Conservation (phyloP, 257 asterid genomes). For the Oldenlandia corymbosa region DNA sequence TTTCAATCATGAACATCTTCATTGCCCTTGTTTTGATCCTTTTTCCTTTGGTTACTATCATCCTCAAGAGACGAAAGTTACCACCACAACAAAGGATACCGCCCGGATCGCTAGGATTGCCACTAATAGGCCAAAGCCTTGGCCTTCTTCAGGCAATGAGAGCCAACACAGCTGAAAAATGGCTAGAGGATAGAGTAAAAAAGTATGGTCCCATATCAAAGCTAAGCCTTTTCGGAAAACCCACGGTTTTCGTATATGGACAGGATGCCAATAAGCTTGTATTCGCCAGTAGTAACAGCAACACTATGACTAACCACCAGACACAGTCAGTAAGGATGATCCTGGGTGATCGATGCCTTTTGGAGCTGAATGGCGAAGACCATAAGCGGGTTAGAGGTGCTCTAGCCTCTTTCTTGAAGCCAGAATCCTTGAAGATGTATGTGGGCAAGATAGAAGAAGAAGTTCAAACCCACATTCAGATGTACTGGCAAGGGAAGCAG, state of each 20-base stretch:
- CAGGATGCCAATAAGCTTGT: conserved; percentile 75
- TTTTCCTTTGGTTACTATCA: conserved; percentile 27
- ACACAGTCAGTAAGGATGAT: conserved; percentile 51
- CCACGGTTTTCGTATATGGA: conserved; percentile 59
- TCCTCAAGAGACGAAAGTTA: conserved; percentile 15
- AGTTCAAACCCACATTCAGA: conserved; percentile 38
- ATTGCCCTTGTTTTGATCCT: conserved; percentile 26
- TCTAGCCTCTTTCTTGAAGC: conserved; percentile 55
- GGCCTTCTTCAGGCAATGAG: conserved; percentile 60
- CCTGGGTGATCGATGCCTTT: conserved; percentile 47
- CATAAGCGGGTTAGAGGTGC: conserved; percentile 58
- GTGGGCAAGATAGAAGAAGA: conserved; percentile 56
- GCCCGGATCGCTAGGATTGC: conserved; percentile 64
- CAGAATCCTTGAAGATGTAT: conserved; percentile 57
- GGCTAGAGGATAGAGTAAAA: conserved; percentile 46
- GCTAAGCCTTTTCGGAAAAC: conserved; percentile 65
- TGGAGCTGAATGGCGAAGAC: conserved; percentile 61
- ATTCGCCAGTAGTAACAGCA: conserved; percentile 40
- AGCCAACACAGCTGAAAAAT: conserved; percentile 58
- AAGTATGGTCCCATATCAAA: conserved; percentile 57
- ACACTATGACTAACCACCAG: conserved; percentile 43
- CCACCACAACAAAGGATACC: conserved; percentile 30
- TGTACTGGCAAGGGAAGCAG: conserved; percentile 55
- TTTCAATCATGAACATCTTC: conserved; percentile 19
- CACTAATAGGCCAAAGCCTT: conserved; percentile 63